Conservation (phyloP, 2,329 filamentous ascomycete species). For the Epichloe typhina region DNA sequence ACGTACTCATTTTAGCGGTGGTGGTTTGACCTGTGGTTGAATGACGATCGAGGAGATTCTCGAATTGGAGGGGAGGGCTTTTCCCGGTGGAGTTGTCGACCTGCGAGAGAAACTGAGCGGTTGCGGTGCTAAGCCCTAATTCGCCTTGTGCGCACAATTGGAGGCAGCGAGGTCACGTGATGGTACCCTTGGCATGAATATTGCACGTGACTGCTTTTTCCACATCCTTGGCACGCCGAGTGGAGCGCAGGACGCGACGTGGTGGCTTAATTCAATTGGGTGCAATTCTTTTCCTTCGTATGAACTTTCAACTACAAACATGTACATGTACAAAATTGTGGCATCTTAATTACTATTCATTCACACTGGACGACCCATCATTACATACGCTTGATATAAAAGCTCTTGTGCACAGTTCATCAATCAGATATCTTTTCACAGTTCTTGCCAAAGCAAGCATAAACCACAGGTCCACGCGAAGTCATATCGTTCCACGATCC, state of each 20-base stretch:
- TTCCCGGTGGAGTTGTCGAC: slow-evolving; percentile 24
- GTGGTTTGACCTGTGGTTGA: slow-evolving; percentile 27
- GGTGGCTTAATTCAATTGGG: no score
- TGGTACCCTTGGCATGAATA: slow-evolving; percentile 9
- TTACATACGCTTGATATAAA: no score
- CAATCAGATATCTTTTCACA: slow-evolving; percentile 7
- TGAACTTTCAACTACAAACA: no score
- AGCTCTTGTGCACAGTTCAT: slow-evolving; percentile 1
- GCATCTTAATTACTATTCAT: no score
- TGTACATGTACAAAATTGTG: no score
- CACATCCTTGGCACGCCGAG: no score
- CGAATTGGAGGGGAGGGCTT: slow-evolving; percentile 16
- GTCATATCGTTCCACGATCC: slow-evolving; percentile 1
- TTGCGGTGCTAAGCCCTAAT: slow-evolving; percentile 22
- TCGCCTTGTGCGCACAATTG: slow-evolving; percentile 10
- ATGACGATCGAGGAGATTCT: slow-evolving; percentile 23
- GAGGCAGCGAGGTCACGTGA: slow-evolving; percentile 19
- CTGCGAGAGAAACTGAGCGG: slow-evolving; percentile 11
- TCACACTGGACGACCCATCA: no score
- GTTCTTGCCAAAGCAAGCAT: neutral
- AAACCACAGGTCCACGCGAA: neutral
- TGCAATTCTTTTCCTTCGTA: no score
- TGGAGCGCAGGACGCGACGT: no score
- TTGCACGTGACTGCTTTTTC: neutral
- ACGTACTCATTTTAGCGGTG: slow-evolving; percentile 48